Evolutionary conservation across 129 eudicot genomes (phyloP), one percentile per base, ranked within the genome.

Genomic region (Flaveria linearis): DNA sequence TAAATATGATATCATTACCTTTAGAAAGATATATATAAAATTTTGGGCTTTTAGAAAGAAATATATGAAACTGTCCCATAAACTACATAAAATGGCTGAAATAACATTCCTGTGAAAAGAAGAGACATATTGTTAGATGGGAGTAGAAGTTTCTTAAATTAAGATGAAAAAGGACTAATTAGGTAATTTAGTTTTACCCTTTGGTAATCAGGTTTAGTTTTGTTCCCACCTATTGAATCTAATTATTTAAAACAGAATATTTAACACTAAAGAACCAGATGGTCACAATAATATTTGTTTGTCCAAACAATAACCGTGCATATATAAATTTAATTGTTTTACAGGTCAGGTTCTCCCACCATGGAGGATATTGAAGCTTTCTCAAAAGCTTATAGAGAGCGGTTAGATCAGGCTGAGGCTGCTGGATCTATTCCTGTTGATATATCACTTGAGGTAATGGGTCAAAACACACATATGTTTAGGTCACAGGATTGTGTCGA

Each of bases 341-440:
- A 49, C 82, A 93, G 98, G 80, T 93, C 98, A 41, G 96, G 96
- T 69, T 93, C 98, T 79, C 98, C 97, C 36, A 83, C 50, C 55
- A 85, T 93, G 86, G 73, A 56, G 69, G 98, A 93, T 77, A 84
- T 93, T 67, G 98, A 93, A 91, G 90, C 87, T 79, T 93, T 93
- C 83, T 82, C 97, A 58, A 73, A 69, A 51, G 80, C 96, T 7
- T 91, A 88, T 72, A 68, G 86, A 78, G 87, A 80, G 60, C 89
- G 85, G 61, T 81, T 93, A 41, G 86, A 87, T 71, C 89, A 88
- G 76, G 90, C 96, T 30, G 96, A 81, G 82, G 78, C 22, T 20
- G 22, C 22, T 20, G 22, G 22, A 20, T 20, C 22, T 20, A 20
- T 20, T 20, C 22, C 22, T 20, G 22, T 20, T 20, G 22, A 20